Base-by-base conservation (phyloP, 75 land plant species). In the Adiantum capillusveneris region DNA sequence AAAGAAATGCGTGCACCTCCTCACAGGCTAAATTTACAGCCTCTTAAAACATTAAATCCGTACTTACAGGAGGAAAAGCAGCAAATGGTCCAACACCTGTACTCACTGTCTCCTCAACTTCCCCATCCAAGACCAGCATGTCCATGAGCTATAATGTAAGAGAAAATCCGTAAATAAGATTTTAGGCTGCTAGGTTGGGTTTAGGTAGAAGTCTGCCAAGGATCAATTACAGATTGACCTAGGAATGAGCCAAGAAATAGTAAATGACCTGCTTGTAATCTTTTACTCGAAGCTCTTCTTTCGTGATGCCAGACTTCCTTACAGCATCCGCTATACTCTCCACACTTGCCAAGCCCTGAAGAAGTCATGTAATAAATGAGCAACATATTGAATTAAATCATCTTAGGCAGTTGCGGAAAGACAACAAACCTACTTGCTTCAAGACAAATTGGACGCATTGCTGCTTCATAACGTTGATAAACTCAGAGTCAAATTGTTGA, bases 401-500 rank as follows among this genome's bases (percentile, higher is more conserved):
- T 39, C 13, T 39, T 39, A 39, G 42, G 13, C 7, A 9, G 13
- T 39, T 9, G 7, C 42, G 42, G 42, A 13, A 31, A 19, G 19
- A 42, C 22, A 30, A 29, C 25, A 65, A 25, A 18, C 64, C 29
- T 60, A 56, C 74, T 59, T 48, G 67, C 43, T 59, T 57, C 34
- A 20, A 17, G 31, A 89, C 65, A 12, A 58, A 51, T 27, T 50
- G 68, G 34, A 70, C 55, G 58, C 84, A 86, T 18, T 44, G 56
- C 26, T 60, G 52, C 63, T 67, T 80, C 30, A 90, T 17, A 11
- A 59, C 53, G 22, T 60, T 52, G 16, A 87, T 76, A 57, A 79
- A 76, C 14, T 77, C 88, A 17, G 54, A 55, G 59, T 95, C 87
- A 53, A 84, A 78, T 19, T 70, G 70, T 46, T 88, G 88, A 25